Conservation (phyloP, 176 grass and related monocot genomes). For the Elaeis guineensis region DNA sequence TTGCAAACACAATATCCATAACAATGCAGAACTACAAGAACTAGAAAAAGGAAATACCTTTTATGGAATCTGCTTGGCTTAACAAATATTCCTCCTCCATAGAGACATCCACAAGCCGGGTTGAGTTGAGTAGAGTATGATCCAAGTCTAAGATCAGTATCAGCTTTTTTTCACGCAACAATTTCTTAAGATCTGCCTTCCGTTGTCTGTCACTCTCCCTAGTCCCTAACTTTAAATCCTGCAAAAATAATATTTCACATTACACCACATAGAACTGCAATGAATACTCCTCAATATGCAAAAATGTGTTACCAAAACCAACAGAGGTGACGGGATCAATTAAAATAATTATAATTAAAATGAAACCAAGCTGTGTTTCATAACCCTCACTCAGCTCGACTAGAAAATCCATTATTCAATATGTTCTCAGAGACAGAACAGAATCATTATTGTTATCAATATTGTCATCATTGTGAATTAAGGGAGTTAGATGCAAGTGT, state of each 20-base stretch:
- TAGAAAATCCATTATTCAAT: too few species aligned
- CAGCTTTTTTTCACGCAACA: conserved; percentile 59
- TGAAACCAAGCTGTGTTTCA: too few species aligned
- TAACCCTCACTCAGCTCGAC: too few species aligned
- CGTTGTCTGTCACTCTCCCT: conserved; percentile 70
- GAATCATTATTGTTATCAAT: too few species aligned
- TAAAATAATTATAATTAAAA: too few species aligned
- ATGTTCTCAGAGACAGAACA: too few species aligned
- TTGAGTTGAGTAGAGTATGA: conserved; percentile 86
- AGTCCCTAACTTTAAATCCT: conserved; percentile 65
- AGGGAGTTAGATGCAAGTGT: too few species aligned
- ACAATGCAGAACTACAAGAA: too few species aligned
- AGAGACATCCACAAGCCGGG: conserved; percentile 46
- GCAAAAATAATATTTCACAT: conserved; percentile 10
- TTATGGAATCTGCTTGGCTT: conserved; percentile 36
- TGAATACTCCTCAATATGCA: not conserved
- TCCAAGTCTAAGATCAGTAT: conserved; percentile 84
- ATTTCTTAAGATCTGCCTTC: conserved; percentile 52
- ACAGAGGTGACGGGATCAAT: not conserved
- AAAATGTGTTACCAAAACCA: conserved; percentile 5
- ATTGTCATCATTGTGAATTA: too few species aligned
- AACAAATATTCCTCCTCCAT: conserved; percentile 59
- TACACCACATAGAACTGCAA: not conserved
- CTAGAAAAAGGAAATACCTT: conserved; percentile 35
- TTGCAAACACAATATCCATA: too few species aligned